Evolutionary conservation across 768 basidiomycete species (phyloP), one percentile per base, ranked within the genome.

Genomic region (Neoboletus subvelutipes): DNA sequence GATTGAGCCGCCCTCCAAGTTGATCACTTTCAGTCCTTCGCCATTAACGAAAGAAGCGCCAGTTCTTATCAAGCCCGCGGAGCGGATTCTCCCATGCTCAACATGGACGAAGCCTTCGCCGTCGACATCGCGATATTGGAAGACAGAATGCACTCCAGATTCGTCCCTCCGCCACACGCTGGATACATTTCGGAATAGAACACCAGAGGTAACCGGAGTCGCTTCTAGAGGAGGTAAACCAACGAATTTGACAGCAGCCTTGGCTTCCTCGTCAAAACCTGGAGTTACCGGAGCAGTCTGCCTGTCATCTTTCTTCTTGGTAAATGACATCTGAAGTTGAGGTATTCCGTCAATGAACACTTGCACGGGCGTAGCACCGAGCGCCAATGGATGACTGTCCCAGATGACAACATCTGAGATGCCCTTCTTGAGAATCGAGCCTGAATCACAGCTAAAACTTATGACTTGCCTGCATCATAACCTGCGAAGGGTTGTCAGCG

Each of bases 341-440:
- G 84, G 68, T 54, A 94, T 87, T 12, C 92, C 92, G 61, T 95
- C 93, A 53, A 94, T 86, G 70, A 81, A 92, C 0, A 92, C 90
- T 64, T 94, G 91, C 4, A 75, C 71, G 0, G 93, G 92, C 1
- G 90, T 92, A 0, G 92, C 87, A 22, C 91, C 92, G 4, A 94
- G 76, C 0, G 81, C 66, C 26, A 95, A 78, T 0, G 92, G 93
- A 69, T 93, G 90, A 5, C 82, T 83, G 56, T 90, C 86, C 87
- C 88, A 90, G 15, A 84, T 66, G 34, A 80, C 80, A 33, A 83
- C 59, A 59, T 83, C 83, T 80, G 20, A 40, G n/a, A 50, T 33
- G 1, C 2, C 39, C 22, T 12, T 22, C 8, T 43, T 62, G 33
- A 58, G 29, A 47, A 54, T 43, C 12, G 22, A 28, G 10, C 11